Base-by-base conservation (phyloP, 352 stramenopile genomes). In the Pythium aristosporum region DNA sequence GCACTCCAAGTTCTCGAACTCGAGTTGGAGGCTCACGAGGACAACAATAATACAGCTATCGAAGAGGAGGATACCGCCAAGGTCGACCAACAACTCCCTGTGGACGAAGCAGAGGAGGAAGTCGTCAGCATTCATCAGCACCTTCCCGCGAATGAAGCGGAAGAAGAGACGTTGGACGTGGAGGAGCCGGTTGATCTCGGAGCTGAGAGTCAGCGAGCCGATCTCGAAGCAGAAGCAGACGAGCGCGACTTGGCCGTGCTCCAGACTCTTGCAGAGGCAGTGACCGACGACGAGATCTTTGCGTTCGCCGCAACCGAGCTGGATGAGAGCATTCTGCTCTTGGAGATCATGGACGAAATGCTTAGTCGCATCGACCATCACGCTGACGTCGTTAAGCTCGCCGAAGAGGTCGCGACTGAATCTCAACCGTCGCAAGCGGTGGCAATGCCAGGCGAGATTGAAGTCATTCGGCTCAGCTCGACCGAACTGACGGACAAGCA, bases 401-500 rank as follows among this genome's bases (percentile, higher is more conserved):
- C 48, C 4, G 48, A 55, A 39, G 16, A 2, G 11, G 23, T 54
- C 11, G 12, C 18, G 8, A n/a, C 21, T 3, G 36, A 21, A 16
- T 36, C 21, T 15, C 20, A 21, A 23, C 16, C 21, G 11, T 18
- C 15, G 4, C n/a, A 42, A 18, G 44, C 47, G 11, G 5, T 46
- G 18, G 28, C n/a, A 2, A 43, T 51, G 3, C 39, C 59, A 15
- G 43, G 28, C 39, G 49, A 67, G 9, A 53, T 67, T 23, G 51
- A 61, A 32, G 39, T 69, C 12, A 34, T 59, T 16, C 52, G 56
- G 8, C 44, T 71, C 20, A 65, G 68, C 12, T 79, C 74, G 1
- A 58, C 60, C 15, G 69, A 77, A 18, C 28, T 72, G 11, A 72
- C 66, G 0, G 72, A 80, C 41, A 79, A 77, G 37, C 65, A 72